Base-by-base conservation (phyloP, 192 early-diverging fungal species). In the Linnemannia exigua region DNA sequence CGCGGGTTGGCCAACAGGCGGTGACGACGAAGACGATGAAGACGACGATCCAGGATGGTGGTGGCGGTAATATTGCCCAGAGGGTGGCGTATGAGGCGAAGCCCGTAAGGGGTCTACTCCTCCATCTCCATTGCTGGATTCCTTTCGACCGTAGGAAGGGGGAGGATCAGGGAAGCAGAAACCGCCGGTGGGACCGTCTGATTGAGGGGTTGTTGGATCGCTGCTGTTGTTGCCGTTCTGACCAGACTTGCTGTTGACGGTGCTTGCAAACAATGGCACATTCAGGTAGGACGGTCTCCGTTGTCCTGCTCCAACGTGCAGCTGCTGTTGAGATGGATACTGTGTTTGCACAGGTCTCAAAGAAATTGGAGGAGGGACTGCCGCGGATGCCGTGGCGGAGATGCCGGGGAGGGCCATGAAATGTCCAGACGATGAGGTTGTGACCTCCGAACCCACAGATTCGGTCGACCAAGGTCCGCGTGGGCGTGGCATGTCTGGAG, bases 371-470 rank as follows among this genome's bases (percentile, higher is more conserved):
- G 33, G 41, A n/a, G 28, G 2, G 33, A 71, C 15, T 47, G 54
- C 5, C 33, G 33, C 7, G 1, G 35, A 16, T 4, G 67, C 52
- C 0, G 47, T 51, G 22, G 51, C 68, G 20, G 80, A 38, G 46
- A 82, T 75, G 1, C 69, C 80, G 52, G 80, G 75, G 12, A 82
- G 38, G 3, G 80, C 72, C 35, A 70, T 36, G 37, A 82, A 82
- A 35, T 82, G 80, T 72, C 80, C 75, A 28, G 66, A 68, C 33
- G 67, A 46, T 35, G 70, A 67, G 51, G 67, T 73, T 35, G 37
- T 0, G 15, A 41, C 5, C 37, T 66, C 17, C 5, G 76, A 51
- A 5, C n/a, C 22, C 16, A 41, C 22, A 3, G 44, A 35, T 44
- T 44, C 41, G 41, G 41, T 44, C 63, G 82, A 67, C 73, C 67